Percentiles rank a stretch among this genome's conserved stretches.
Conservation (phyloP, 169 alveolate species). For the Plasmodium ovale region DNA sequence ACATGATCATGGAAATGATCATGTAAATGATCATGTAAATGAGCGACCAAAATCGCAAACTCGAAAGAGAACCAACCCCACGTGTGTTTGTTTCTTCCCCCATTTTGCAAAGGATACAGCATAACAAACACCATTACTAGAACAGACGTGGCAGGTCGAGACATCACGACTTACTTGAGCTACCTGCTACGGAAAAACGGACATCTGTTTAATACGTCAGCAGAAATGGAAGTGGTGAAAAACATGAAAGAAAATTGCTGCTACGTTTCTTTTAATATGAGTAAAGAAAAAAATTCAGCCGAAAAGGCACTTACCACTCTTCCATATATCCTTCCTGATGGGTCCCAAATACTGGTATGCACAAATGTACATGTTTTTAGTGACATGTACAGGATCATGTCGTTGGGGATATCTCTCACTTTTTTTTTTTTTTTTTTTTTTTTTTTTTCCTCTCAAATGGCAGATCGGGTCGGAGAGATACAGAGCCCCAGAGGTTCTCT, state of each 20-base stretch:
- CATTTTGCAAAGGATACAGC: slow-evolving; percentile 32
- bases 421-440: background rate
- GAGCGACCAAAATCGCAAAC: background rate
- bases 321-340: slow-evolving; percentile 81
- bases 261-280: slow-evolving; percentile 77
- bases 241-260: slow-evolving; percentile 84
- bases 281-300: slow-evolving; percentile 70
- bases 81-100: background rate
- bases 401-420: background rate
- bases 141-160: slow-evolving; percentile 83
- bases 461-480: slow-evolving; percentile 80
- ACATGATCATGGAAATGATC: slow-evolving; percentile 70
- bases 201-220: slow-evolving; percentile 77
- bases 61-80: background rate
- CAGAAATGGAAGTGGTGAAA: slow-evolving; percentile 82
- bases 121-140: slow-evolving; percentile 74
- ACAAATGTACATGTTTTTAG: background rate
- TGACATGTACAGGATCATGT: no score
- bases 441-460: background rate
- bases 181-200: slow-evolving; percentile 79
- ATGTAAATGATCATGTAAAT: slow-evolving; percentile 10
- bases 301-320: slow-evolving; percentile 48
- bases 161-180: slow-evolving; percentile 80
- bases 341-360: slow-evolving; percentile 68
- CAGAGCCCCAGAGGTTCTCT: slow-evolving; percentile 80